Evolutionary conservation across 2,329 filamentous ascomycete species (phyloP).

Genomic region (Trichoderma sp.): DNA sequence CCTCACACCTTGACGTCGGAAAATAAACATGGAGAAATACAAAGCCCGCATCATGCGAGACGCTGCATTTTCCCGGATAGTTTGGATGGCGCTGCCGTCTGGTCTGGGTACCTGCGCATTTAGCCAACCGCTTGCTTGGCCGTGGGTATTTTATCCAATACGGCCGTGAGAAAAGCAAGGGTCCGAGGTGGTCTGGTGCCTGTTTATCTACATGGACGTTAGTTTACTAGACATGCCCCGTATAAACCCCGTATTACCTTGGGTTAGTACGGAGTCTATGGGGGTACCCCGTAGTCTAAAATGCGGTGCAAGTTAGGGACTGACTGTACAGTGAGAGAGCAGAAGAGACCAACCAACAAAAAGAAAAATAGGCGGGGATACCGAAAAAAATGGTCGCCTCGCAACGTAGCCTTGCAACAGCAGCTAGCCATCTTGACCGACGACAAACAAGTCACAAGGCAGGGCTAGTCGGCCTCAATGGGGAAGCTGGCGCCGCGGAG

Average conservation of each 20-base stretch:
- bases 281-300: not conserved
- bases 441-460: not conserved
- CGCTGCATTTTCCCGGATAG: constrained; percentile 3
- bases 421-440: not conserved
- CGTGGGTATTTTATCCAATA: not conserved
- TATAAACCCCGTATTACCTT: not conserved
- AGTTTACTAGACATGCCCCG: not conserved
- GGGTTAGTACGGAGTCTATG: too few species aligned
- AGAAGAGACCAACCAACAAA: not conserved
- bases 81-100: not conserved
- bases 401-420: not conserved
- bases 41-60: not conserved
- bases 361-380: not conserved
- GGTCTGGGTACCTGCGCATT: constrained; percentile 6
- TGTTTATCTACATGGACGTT: not conserved
- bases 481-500: not conserved
- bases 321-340: not conserved
- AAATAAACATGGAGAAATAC: constrained; percentile 18
- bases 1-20: not conserved
- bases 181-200: not conserved
- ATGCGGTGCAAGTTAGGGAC: not conserved
- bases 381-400: constrained; percentile 4
- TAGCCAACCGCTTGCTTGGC: not conserved
- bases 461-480: not conserved
- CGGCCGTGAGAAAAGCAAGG: not conserved